Evolutionary conservation across 228 moss, liverwort and hornwort genomes (phyloP).

Genomic region (Sphagnum fallax): DNA sequence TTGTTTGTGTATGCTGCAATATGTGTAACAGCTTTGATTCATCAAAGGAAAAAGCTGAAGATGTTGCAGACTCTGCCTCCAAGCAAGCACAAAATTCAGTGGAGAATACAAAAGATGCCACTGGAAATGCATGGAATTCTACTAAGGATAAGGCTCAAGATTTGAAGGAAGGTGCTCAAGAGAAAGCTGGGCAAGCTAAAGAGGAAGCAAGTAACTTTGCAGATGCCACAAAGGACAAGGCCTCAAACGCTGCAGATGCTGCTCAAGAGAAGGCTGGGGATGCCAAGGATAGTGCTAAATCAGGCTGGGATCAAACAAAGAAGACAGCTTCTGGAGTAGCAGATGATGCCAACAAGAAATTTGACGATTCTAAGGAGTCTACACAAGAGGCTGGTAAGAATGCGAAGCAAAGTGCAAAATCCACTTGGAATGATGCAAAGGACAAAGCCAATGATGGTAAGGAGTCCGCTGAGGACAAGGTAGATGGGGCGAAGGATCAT

Average conservation of each 20-base stretch:
- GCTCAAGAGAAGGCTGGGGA: slow-evolving; percentile 4
- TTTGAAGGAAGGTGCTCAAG: slow-evolving; percentile 16
- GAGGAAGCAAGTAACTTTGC: slow-evolving; percentile 2
- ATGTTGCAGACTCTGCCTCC: not conserved
- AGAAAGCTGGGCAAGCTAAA: slow-evolving; percentile 13
- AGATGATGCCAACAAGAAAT: not conserved
- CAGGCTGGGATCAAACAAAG: not conserved
- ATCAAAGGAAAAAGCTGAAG: not conserved
- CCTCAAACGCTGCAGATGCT: not conserved
- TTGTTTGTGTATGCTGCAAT: too few relatives aligned
- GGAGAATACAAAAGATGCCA: slow-evolving; percentile 22
- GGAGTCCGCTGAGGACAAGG: not conserved
- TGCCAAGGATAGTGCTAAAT: slow-evolving; percentile 1
- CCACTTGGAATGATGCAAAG: not conserved
- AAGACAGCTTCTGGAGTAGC: not conserved
- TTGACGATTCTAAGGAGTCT: not conserved
- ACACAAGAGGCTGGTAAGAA: not conserved
- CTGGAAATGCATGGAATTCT: slow-evolving; percentile 15
- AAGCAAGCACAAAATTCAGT: too few relatives aligned
- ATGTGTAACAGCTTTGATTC: not conserved
- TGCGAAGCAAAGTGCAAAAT: too few relatives aligned
- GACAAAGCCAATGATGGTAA: not conserved
- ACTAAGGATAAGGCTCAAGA: slow-evolving; percentile 12
- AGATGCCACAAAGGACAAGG: slow-evolving; percentile 10
- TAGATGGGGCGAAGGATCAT: not conserved